Conservation (phyloP, 495 filamentous ascomycete genomes). For the Choiromyces venosus region DNA sequence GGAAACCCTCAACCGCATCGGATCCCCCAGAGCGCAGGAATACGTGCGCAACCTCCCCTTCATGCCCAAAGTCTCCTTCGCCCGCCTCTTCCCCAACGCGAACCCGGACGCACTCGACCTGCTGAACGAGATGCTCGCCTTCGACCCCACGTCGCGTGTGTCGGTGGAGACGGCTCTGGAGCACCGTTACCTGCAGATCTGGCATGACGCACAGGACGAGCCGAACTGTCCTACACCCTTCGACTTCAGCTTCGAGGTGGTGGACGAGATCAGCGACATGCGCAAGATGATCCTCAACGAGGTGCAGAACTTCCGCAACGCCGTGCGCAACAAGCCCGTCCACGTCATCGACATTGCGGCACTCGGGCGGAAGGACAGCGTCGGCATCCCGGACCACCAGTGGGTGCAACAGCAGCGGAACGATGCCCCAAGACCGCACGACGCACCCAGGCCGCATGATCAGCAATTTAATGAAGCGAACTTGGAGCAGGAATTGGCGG, state of each 20-base stretch:
- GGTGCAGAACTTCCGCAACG: conserved; percentile 70
- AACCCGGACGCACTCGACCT: conserved; percentile 95
- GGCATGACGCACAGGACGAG: conserved; percentile 96
- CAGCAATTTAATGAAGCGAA: conserved; percentile 44
- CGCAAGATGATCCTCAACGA: conserved; percentile 95
- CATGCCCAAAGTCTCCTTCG: conserved; percentile 91
- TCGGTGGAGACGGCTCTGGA: conserved; percentile 89
- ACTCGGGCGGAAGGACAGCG: conserved; percentile 50
- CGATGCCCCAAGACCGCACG: conserved; percentile 84
- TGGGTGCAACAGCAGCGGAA: conserved; percentile 68
- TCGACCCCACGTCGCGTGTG: conserved; percentile 87
- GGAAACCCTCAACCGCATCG: conserved; percentile 88
- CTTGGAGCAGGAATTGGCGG: conserved; percentile 79
- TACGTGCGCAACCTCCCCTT: conserved; percentile 96
- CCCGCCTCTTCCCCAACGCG: conserved; percentile 80
- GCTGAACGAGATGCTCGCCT: conserved; percentile 92
- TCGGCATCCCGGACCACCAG: conserved; percentile 61
- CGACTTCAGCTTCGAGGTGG: conserved; percentile 95
- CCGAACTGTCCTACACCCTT: conserved; percentile 87
- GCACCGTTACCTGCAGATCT: conserved; percentile 93
- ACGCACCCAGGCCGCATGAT: conserved; percentile 49
- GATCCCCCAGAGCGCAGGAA: conserved; percentile 91
- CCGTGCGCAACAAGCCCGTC: conserved; percentile 64
- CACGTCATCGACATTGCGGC: conserved; percentile 45
- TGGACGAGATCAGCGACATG: conserved; percentile 90